Conservation (phyloP, 2,329 filamentous ascomycete species). For the Aspergillus transmontanensis region DNA sequence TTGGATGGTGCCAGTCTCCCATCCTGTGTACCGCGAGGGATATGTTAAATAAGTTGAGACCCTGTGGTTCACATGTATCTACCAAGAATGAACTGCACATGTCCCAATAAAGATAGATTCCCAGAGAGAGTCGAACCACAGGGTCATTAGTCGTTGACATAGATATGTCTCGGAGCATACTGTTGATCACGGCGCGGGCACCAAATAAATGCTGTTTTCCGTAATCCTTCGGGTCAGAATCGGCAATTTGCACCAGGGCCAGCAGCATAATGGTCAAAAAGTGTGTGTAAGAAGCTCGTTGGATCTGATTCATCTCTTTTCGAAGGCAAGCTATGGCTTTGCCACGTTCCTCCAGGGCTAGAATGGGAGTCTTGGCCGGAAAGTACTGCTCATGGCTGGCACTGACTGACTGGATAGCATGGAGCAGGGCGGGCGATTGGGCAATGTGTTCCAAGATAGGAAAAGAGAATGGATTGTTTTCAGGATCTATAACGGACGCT, state of each 20-base stretch:
- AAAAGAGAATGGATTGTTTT: slow-evolving; percentile 19
- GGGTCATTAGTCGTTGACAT: slow-evolving; percentile 6
- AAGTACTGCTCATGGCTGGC: slow-evolving; percentile 21
- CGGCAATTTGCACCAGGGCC: slow-evolving; percentile 10
- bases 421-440: slow-evolving; percentile 17
- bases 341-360: slow-evolving; percentile 19
- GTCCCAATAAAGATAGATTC: slow-evolving; percentile 20
- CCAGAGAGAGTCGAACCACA: slow-evolving; percentile 14
- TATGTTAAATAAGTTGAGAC: slow-evolving; percentile 9
- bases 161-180: slow-evolving; percentile 16
- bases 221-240: slow-evolving; percentile 14
- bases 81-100: slow-evolving; percentile 17
- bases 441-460: slow-evolving; percentile 12
- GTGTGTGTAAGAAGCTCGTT: slow-evolving; percentile 3
- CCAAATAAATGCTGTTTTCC: slow-evolving; percentile 18
- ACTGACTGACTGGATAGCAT: slow-evolving; percentile 18
- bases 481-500: slow-evolving; percentile 14
- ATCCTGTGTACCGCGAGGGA: slow-evolving; percentile 12
- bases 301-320: slow-evolving; percentile 10
- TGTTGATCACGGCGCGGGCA: slow-evolving; percentile 14
- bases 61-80: slow-evolving; percentile 9
- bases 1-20: slow-evolving; percentile 17
- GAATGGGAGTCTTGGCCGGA: slow-evolving; percentile 1
- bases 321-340: slow-evolving; percentile 19
- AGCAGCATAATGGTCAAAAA: slow-evolving; percentile 15